phyloP scores from a whole-genome alignment of 331 rosid genomes.

The Quercus lobata region DNA sequence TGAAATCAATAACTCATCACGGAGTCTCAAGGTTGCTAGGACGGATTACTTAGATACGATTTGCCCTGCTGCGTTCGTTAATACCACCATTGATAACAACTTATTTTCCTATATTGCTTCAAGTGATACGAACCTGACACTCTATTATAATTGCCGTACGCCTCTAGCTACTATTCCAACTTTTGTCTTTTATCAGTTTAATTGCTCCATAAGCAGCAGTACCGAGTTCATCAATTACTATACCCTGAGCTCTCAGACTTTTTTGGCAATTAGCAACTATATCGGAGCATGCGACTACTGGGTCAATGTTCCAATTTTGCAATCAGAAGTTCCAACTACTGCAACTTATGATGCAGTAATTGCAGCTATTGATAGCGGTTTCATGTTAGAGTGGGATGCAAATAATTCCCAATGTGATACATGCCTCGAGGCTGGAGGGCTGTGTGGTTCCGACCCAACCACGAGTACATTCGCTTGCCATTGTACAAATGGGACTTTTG shows the following conservation, averaged over 20 bases:
- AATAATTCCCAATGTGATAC: conserved; percentile 27
- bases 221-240: conserved; percentile 4
- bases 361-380: conserved; percentile 29
- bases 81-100: not conserved
- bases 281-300: conserved; percentile 14
- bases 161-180: not conserved
- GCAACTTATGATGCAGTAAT: not conserved
- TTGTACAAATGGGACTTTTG: conserved; percentile 21
- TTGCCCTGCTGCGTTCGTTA: conserved; percentile 8
- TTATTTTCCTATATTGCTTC: not conserved
- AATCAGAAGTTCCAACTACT: not conserved
- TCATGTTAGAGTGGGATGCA: conserved; percentile 37
- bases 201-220: conserved; percentile 2
- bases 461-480: conserved; percentile 27
- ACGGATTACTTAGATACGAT: conserved; percentile 10
- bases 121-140: not conserved
- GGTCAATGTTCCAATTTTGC: conserved; percentile 23
- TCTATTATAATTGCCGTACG: conserved; percentile 26
- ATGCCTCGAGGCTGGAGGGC: conserved; percentile 41
- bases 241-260: fast-evolving
- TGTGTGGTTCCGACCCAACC: conserved; percentile 24
- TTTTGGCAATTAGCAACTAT: too few relatives aligned
- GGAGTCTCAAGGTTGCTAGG: conserved; percentile 38
- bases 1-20: fast-evolving
- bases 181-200: not conserved